phyloP scores from a whole-genome alignment of 2,329 filamentous ascomycete species.

The Colletotrichum orbiculare region DNA sequence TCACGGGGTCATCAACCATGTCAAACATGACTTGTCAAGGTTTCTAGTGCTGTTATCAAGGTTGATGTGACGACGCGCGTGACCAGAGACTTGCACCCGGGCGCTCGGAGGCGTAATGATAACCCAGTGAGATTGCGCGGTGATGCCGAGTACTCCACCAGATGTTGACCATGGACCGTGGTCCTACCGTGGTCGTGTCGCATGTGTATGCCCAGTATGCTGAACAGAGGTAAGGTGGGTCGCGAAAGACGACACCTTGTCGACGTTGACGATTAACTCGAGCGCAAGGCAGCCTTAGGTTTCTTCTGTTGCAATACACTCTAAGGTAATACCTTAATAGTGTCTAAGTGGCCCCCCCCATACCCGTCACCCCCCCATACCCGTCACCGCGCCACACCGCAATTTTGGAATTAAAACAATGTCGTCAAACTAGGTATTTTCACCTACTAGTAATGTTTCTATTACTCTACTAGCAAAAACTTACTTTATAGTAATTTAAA shows the following conservation, averaged over 20 bases:
- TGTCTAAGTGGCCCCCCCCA: no score
- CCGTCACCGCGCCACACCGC: no score
- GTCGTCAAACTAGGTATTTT: no score
- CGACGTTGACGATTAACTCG: neutral
- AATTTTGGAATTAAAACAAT: no score
- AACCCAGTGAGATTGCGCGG: neutral
- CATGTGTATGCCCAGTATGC: neutral
- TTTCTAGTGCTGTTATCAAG: neutral
- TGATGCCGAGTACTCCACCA: neutral
- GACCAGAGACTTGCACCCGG: neutral
- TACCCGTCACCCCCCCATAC: no score
- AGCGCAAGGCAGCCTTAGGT: neutral
- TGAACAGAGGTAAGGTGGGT: constrained; percentile 4
- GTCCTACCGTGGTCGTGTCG: neutral
- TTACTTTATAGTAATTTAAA: no score
- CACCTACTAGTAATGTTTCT: no score
- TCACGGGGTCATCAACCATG: neutral
- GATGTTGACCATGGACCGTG: neutral
- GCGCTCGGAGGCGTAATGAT: neutral
- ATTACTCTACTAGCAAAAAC: no score
- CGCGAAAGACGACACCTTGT: neutral
- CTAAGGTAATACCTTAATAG: constrained; percentile 25
- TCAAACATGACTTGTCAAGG: constrained; percentile 2
- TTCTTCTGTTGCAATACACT: neutral
- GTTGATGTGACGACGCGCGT: constrained; percentile 2